Evolutionary conservation across 345 rosid genomes (phyloP).

Genomic region (Gossypium arboreum): DNA sequence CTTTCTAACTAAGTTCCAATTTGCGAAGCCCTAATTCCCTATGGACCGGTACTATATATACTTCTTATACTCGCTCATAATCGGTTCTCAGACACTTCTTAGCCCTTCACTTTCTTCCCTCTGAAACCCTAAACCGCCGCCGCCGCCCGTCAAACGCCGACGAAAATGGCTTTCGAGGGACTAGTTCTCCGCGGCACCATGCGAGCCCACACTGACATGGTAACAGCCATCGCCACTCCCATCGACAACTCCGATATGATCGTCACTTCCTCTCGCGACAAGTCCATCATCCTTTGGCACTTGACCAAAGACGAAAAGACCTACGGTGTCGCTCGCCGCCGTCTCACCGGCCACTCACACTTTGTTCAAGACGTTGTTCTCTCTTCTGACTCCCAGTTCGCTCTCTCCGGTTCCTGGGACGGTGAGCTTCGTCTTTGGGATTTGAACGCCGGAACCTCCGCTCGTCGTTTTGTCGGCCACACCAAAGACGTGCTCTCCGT

Average conservation of each 20-base stretch:
- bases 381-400: slow-evolving; percentile 94
- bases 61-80: background rate
- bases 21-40: background rate
- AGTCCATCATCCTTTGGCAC: slow-evolving; percentile 87
- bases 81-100: background rate
- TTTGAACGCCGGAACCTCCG: slow-evolving; percentile 61
- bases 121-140: background rate
- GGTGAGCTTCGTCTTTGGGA: slow-evolving; percentile 99
- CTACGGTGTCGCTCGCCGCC: slow-evolving; percentile 78
- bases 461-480: slow-evolving; percentile 94
- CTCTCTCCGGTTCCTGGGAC: slow-evolving; percentile 97
- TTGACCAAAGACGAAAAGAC: slow-evolving; percentile 83
- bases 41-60: background rate
- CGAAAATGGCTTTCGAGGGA: slow-evolving; percentile 40
- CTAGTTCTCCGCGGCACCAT: slow-evolving; percentile 80
- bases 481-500: slow-evolving; percentile 92
- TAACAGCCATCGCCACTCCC: slow-evolving; percentile 91
- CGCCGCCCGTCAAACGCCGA: background rate
- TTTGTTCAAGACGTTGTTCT: slow-evolving; percentile 94
- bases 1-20: too few species aligned
- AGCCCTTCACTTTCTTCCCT: background rate
- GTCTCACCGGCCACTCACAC: slow-evolving; percentile 94
- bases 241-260: slow-evolving; percentile 89
- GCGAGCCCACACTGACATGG: slow-evolving; percentile 94
- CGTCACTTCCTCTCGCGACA: slow-evolving; percentile 92